Evolutionary conservation across 768 basidiomycete species (phyloP).

Genomic region (Polyporus arcularius): DNA sequence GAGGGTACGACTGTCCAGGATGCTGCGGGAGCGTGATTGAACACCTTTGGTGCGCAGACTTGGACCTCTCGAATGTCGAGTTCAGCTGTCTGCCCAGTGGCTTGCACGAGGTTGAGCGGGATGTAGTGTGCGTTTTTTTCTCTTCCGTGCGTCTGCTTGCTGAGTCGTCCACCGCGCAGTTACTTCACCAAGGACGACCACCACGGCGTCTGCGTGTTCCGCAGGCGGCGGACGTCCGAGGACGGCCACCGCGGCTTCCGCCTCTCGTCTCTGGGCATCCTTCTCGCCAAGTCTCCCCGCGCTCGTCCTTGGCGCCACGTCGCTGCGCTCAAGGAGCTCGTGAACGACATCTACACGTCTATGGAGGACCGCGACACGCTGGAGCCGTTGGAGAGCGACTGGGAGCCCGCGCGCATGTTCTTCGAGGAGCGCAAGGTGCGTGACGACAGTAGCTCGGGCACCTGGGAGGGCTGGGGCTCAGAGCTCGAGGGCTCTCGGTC

Average conservation of each 20-base stretch:
- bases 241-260: conserved; percentile 78
- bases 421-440: conserved; percentile 64
- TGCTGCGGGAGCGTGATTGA: neutral
- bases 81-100: conserved; percentile 84
- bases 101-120: conserved; percentile 75
- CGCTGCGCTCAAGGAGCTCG: conserved; percentile 59
- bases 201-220: conserved; percentile 75
- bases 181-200: conserved; percentile 73
- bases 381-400: conserved; percentile 56
- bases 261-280: conserved; percentile 74
- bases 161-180: conserved; percentile 36
- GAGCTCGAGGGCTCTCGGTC: conserved; percentile 56
- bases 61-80: conserved; percentile 71
- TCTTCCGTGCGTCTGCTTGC: neutral
- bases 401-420: conserved; percentile 61
- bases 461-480: conserved; percentile 69
- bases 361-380: conserved; percentile 48
- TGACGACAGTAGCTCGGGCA: conserved; percentile 48
- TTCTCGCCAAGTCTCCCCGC: conserved; percentile 63
- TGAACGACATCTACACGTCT: conserved; percentile 52
- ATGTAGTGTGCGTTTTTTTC: conserved; percentile 63
- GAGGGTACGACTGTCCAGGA: conserved; percentile 47
- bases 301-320: conserved; percentile 81
- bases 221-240: conserved; percentile 65
- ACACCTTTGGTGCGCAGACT: conserved; percentile 40